These are phyloP conservation scores for Blastobotrys buckinghamii DNA, from an alignment of 1,139 yeast species.

Conservation along the genomic window DNA sequence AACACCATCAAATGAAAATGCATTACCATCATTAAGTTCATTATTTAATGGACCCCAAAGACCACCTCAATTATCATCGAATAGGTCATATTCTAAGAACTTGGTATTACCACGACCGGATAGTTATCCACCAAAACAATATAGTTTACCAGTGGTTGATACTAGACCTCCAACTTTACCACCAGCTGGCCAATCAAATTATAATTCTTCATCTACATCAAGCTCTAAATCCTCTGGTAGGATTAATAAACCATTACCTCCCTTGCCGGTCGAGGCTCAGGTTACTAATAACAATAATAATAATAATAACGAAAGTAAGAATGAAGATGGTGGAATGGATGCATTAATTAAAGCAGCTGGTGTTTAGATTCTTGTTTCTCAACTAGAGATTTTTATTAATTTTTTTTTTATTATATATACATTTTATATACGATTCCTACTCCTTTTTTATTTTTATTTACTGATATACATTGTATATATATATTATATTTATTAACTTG, in stretches of 20 bases:
- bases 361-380: too few species aligned
- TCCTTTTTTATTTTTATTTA: background rate
- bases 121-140: constrained; percentile 26
- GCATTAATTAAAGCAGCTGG: constrained; percentile 32
- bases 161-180: constrained; percentile 27
- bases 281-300: constrained; percentile 5
- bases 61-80: constrained; percentile 26
- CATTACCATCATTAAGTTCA: constrained; percentile 20
- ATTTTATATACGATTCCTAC: background rate
- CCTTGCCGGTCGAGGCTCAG: constrained; percentile 27
- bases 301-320: constrained; percentile 1
- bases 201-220: too few species aligned
- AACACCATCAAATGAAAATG: background rate
- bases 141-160: constrained; percentile 24
- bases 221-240: constrained; percentile 12
- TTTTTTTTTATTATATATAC: background rate
- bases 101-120: constrained; percentile 28
- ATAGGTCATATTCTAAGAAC: constrained; percentile 27
- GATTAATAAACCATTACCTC: constrained; percentile 31
- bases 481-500: too few species aligned
- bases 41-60: constrained; percentile 14
- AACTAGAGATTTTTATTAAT: too few species aligned
- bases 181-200: constrained; percentile 19
- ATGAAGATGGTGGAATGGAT: constrained; percentile 26
- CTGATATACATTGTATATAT: too few species aligned